Conservation (phyloP, 345 rosid genomes). For the Passiflora organensis region DNA sequence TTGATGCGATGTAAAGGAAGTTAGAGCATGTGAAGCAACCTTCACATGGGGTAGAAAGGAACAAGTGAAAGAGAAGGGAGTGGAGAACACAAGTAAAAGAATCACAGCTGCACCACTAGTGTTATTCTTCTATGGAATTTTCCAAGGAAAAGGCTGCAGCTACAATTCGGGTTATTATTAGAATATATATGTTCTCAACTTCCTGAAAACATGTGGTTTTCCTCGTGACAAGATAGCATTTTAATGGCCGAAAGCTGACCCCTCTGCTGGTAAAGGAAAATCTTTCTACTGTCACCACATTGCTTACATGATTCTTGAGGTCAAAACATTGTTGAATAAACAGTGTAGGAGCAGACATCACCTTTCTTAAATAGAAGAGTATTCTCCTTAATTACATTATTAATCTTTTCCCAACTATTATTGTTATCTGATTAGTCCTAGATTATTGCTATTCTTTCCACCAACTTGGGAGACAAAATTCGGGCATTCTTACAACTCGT, state of each 20-base stretch:
- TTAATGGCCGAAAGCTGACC: slow-evolving; percentile 13
- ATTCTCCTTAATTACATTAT: background rate
- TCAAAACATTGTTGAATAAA: background rate
- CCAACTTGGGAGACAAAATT: slow-evolving; percentile 6
- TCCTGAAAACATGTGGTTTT: slow-evolving; percentile 13
- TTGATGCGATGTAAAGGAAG: slow-evolving; percentile 17
- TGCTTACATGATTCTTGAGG: background rate
- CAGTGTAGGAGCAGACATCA: too few relatives aligned
- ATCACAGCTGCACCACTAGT: slow-evolving; percentile 1
- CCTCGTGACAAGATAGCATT: background rate
- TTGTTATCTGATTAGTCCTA: too few relatives aligned
- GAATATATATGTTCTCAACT: background rate
- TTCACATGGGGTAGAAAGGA: slow-evolving; percentile 18
- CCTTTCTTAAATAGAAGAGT: too few relatives aligned
- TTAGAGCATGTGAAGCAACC: slow-evolving; percentile 16
- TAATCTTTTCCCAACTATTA: too few relatives aligned
- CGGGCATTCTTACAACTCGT: background rate
- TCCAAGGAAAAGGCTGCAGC: background rate
- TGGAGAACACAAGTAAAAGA: slow-evolving; percentile 1
- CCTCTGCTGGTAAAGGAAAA: background rate
- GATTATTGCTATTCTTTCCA: background rate
- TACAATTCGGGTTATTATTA: background rate
- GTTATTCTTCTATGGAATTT: background rate
- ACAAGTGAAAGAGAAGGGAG: background rate
- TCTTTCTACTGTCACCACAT: background rate